These are phyloP conservation scores for Rhizoctonia solani DNA, from an alignment of 1,284 basidiomycete genomes.

Conservation along the genomic window DNA sequence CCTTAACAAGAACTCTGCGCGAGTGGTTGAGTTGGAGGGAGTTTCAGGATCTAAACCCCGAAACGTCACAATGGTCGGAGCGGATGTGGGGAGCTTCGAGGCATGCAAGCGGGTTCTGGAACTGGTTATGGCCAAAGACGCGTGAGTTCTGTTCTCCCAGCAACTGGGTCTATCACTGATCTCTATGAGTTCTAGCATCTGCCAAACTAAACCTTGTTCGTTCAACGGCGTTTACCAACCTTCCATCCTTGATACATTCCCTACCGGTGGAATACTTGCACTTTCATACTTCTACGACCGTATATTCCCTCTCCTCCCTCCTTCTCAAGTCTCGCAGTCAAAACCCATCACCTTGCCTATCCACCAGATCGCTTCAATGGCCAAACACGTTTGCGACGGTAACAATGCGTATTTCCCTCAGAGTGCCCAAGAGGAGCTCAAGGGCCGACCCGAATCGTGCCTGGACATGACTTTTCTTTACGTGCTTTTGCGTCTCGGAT, in stretches of 20 bases:
- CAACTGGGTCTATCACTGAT: slow-evolving; percentile 13
- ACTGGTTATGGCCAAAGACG: slow-evolving; percentile 94
- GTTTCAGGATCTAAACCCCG: slow-evolving; percentile 47
- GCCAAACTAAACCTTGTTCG: slow-evolving; percentile 88
- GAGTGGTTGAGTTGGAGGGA: slow-evolving; percentile 68
- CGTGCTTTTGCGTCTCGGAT: slow-evolving; percentile 78
- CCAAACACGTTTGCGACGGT: slow-evolving; percentile 74
- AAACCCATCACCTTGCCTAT: slow-evolving; percentile 55
- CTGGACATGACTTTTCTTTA: slow-evolving; percentile 97
- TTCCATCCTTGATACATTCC: slow-evolving; percentile 88
- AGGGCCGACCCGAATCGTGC: slow-evolving; percentile 89
- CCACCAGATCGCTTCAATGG: slow-evolving; percentile 65
- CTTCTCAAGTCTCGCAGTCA: slow-evolving; percentile 38
- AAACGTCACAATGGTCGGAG: slow-evolving; percentile 82
- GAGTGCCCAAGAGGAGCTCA: slow-evolving; percentile 60
- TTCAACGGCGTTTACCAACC: slow-evolving; percentile 99
- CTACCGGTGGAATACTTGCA: slow-evolving; percentile 75
- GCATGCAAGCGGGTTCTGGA: slow-evolving; percentile 86
- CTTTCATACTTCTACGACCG: slow-evolving; percentile 99
- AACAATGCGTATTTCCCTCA: slow-evolving; percentile 39
- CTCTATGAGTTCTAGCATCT: slow-evolving; percentile 60
- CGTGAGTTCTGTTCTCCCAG: slow-evolving; percentile 57
- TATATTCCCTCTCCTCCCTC: slow-evolving; percentile 73
- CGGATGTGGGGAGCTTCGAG: slow-evolving; percentile 79
- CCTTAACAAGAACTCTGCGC: slow-evolving; percentile 67